phyloP scores from a whole-genome alignment of 345 rosid genomes.

The Chamaenerion angustifolium region DNA sequence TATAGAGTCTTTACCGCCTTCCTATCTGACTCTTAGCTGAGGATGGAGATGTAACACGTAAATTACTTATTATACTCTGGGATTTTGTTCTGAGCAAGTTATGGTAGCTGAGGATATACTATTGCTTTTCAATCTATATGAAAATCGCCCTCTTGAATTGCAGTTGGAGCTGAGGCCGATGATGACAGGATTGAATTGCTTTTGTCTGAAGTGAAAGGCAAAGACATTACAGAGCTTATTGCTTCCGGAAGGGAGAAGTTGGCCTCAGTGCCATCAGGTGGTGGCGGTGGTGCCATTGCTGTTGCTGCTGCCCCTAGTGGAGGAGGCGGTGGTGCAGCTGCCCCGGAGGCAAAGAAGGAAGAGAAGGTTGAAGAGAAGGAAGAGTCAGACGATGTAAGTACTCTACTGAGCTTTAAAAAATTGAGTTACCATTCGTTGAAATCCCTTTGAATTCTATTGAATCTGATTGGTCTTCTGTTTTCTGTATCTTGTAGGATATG shows the following conservation, averaged over 20 bases:
- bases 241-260: constrained; percentile 63
- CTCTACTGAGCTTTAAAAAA: too few relatives aligned
- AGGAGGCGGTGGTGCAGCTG: constrained; percentile 28
- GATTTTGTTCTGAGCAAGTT: not conserved
- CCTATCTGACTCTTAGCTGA: too few relatives aligned
- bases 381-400: constrained; percentile 57
- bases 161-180: constrained; percentile 69
- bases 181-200: constrained; percentile 47
- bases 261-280: constrained; percentile 66
- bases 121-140: not conserved
- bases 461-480: not conserved
- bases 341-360: constrained; percentile 53
- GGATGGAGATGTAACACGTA: too few relatives aligned
- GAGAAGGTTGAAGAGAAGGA: constrained; percentile 68
- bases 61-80: too few relatives aligned
- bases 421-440: not conserved
- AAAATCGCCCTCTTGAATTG: not conserved
- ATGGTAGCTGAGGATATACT: not conserved
- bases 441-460: not conserved
- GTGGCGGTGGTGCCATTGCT: constrained; percentile 37
- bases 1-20: too few relatives aligned
- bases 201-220: constrained; percentile 36
- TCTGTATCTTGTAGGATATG: constrained; percentile 40
- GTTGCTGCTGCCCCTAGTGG: constrained; percentile 27
- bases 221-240: constrained; percentile 51